Conservation (phyloP, 805 yeast genomes). For the Schizosaccharomyces cryophilus region DNA sequence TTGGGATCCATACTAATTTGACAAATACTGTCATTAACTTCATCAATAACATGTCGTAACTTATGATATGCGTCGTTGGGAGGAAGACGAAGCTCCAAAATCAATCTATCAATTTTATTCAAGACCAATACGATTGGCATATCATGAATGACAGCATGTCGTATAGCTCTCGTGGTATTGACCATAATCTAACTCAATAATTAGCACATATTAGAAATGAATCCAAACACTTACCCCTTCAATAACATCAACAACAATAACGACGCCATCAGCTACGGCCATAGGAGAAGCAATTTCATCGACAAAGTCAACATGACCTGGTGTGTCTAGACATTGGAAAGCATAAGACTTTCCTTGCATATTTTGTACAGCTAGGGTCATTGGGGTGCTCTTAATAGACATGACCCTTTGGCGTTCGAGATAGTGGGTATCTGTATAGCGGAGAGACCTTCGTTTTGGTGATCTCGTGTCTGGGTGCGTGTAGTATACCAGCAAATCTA, state of each 20-base stretch:
- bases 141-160: conserved; percentile 25
- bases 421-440: conserved; percentile 49
- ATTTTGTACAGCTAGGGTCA: conserved; percentile 34
- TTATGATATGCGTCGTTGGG: conserved; percentile 52
- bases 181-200: conserved; percentile 14
- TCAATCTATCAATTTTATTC: conserved; percentile 67
- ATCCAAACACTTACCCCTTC: conserved; percentile 32
- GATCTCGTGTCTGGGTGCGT: conserved; percentile 25
- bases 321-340: conserved; percentile 54
- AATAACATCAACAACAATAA: conserved; percentile 56
- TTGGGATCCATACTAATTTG: conserved; percentile 8
- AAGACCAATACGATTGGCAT: conserved; percentile 35
- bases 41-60: conserved; percentile 32
- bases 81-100: conserved; percentile 54
- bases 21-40: conserved; percentile 30
- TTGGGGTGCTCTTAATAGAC: conserved; percentile 36
- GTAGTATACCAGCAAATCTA: conserved; percentile 41
- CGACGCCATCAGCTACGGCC: conserved; percentile 36
- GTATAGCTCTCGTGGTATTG: conserved; percentile 25
- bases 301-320: conserved; percentile 70
- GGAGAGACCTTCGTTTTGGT: conserved; percentile 18
- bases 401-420: conserved; percentile 50
- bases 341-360: conserved; percentile 29
- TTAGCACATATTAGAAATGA: neutral
- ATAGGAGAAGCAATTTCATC: conserved; percentile 46